Conservation (phyloP, 208 protist species). For the Vickermania ingenoplastis region DNA sequence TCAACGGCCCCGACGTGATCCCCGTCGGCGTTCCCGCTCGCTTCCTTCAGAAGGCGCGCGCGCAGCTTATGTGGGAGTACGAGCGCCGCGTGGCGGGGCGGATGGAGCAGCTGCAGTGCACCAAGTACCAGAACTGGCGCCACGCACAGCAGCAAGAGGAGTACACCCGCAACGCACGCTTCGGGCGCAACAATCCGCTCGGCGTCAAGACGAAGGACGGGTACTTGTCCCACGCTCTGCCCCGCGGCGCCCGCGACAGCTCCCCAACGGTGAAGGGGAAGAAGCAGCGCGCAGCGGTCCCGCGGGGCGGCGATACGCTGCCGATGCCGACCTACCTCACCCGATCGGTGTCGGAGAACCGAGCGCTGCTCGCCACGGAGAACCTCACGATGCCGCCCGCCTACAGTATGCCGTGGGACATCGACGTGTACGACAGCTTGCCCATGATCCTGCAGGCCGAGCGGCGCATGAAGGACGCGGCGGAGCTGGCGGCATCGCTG, state of each 20-base stretch:
- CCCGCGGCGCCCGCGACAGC: background rate
- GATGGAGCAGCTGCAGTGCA: conserved; percentile 16
- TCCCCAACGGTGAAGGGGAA: background rate
- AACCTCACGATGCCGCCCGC: background rate
- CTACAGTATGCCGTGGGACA: conserved; percentile 21
- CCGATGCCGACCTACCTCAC: background rate
- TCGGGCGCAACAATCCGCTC: background rate
- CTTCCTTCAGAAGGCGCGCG: conserved; percentile 28
- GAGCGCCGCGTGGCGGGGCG: conserved; percentile 12
- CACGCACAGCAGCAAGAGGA: background rate
- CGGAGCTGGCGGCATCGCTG: background rate
- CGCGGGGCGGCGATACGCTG: background rate
- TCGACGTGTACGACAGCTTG: conserved; percentile 38
- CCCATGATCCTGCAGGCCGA: conserved; percentile 9
- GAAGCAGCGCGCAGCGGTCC: background rate
- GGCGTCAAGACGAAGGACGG: background rate
- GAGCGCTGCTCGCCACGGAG: background rate
- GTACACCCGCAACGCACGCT: background rate
- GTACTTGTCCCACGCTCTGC: background rate
- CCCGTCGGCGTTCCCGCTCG: conserved; percentile 23
- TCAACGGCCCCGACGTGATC: conserved; percentile 26
- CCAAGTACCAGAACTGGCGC: conserved; percentile 14
- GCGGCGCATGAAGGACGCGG: conserved; percentile 5
- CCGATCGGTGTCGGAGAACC: background rate
- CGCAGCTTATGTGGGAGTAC: conserved; percentile 26